Percentiles rank a stretch among this genome's conserved stretches.
Evolutionary conservation across 176 grass and related monocot genomes (phyloP).

Genomic region (Rhynchospora pubera): DNA sequence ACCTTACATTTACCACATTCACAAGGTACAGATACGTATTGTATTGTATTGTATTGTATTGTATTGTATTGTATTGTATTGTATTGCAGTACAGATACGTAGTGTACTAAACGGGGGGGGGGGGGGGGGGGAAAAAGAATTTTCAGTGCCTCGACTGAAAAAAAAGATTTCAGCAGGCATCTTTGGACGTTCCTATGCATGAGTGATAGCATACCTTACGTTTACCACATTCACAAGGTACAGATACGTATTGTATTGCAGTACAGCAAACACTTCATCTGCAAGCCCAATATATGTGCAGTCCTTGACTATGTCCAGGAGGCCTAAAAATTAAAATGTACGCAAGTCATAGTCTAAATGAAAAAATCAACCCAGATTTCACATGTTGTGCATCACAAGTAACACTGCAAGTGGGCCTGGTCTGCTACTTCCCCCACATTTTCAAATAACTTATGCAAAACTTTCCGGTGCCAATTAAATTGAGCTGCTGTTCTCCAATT

Average conservation of each 20-base stretch:
- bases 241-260: slow-evolving; percentile 69
- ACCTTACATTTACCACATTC: slow-evolving; percentile 86
- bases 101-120: no score
- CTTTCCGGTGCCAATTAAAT: background rate
- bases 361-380: slow-evolving; percentile 16
- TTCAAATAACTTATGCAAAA: background rate
- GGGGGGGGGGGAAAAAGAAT: no score
- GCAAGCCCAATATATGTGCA: slow-evolving; percentile 91
- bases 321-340: slow-evolving; percentile 34
- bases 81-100: slow-evolving; percentile 42
- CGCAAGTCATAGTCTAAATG: slow-evolving; percentile 27
- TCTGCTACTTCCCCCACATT: background rate
- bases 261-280: slow-evolving; percentile 74
- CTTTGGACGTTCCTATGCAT: background rate
- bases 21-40: slow-evolving; percentile 78
- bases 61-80: no score
- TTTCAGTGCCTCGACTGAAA: background rate
- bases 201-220: slow-evolving; percentile 41
- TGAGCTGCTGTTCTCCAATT: background rate
- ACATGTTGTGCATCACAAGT: slow-evolving; percentile 10
- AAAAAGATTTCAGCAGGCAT: background rate
- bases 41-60: no score
- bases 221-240: slow-evolving; percentile 92
- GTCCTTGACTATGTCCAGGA: slow-evolving; percentile 78
- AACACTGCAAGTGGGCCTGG: slow-evolving; percentile 2